These are phyloP conservation scores for Neoboletus magnificus DNA, from an alignment of 768 basidiomycete species.

Conservation along the genomic window DNA sequence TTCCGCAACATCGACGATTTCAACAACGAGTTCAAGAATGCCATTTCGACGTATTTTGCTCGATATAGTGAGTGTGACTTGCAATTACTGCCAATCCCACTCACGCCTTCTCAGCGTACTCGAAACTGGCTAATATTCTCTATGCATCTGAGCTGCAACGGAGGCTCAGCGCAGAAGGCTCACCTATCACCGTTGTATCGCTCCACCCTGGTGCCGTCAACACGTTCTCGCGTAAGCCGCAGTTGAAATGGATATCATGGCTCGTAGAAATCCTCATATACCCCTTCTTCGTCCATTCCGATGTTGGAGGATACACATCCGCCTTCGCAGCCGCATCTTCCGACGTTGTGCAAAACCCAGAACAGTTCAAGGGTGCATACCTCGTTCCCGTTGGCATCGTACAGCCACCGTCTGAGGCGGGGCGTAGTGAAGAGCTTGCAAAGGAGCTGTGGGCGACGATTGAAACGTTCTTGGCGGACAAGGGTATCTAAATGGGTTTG, in stretches of 20 bases:
- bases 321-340: constrained; percentile 31
- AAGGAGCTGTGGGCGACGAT: constrained; percentile 30
- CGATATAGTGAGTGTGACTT: constrained; percentile 34
- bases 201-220: constrained; percentile 32
- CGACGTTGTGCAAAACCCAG: constrained; percentile 16
- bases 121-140: constrained; percentile 52
- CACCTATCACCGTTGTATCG: constrained; percentile 28
- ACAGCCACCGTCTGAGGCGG: constrained; percentile 6
- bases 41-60: constrained; percentile 13
- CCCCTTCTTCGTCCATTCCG: constrained; percentile 16
- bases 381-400: constrained; percentile 26
- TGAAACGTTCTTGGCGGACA: constrained; percentile 25
- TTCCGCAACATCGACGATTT: constrained; percentile 36
- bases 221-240: constrained; percentile 28
- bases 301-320: constrained; percentile 27
- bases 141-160: constrained; percentile 50
- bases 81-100: not conserved
- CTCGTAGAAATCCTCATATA: constrained; percentile 19
- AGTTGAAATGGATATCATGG: constrained; percentile 14
- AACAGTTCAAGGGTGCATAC: constrained; percentile 32
- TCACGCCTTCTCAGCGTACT: constrained; percentile 33
- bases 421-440: constrained; percentile 21
- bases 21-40: constrained; percentile 33
- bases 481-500: constrained; percentile 11
- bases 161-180: constrained; percentile 31